Conservation (phyloP, 2,329 filamentous ascomycete genomes). For the Ceratocystis alfenasii region DNA sequence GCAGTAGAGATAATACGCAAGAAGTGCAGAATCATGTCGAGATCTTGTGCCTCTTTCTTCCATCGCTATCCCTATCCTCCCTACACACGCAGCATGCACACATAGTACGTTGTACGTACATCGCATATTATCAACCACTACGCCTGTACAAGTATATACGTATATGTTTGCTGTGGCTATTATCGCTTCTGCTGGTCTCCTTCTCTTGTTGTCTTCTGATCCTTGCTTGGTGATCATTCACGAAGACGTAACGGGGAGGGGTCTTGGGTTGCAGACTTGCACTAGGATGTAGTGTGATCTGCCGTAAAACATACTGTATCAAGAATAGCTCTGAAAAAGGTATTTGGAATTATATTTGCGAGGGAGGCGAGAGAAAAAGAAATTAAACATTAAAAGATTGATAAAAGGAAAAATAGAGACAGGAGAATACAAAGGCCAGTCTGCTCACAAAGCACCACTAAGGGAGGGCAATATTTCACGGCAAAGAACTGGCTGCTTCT, state of each 20-base stretch:
- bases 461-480: background rate
- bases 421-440: background rate
- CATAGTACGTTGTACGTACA: too few relatives aligned
- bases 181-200: too few relatives aligned
- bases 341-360: background rate
- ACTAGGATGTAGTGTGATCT: constrained; percentile 10
- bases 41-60: background rate
- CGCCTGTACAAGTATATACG: too few relatives aligned
- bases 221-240: background rate
- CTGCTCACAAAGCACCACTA: background rate
- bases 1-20: too few relatives aligned
- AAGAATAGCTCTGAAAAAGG: background rate
- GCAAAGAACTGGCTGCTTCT: too few relatives aligned
- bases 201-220: background rate
- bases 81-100: background rate
- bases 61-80: background rate
- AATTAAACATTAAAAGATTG: background rate
- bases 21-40: background rate
- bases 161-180: too few relatives aligned
- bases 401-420: background rate
- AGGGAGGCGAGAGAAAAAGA: background rate
- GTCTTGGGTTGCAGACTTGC: background rate
- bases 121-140: too few relatives aligned
- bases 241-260: background rate
- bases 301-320: constrained; percentile 1